phyloP scores from a whole-genome alignment of 2,329 filamentous ascomycete genomes.

The Fusarium tjaetaba region DNA sequence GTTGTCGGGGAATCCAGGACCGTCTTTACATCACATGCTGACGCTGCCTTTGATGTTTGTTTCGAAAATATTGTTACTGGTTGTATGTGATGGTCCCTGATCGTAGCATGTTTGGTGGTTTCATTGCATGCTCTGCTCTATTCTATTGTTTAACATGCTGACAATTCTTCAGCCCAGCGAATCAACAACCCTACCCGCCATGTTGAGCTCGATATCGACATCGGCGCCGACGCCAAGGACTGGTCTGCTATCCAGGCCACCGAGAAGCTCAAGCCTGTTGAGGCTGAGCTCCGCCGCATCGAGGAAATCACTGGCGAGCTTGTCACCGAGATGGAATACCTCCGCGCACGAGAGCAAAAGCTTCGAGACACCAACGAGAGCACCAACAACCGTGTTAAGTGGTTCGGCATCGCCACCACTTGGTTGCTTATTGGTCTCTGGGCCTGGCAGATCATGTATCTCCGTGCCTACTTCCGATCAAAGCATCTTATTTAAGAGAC shows the following conservation, averaged over 20 bases:
- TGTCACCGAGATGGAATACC: conserved; percentile 95
- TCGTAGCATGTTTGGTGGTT: background rate
- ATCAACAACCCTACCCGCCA: conserved; percentile 66
- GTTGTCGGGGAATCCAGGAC: conserved; percentile 91
- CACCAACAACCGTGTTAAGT: conserved; percentile 98
- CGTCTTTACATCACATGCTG: conserved; percentile 91
- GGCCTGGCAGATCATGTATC: conserved; percentile 97
- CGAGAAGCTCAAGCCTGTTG: conserved; percentile 97
- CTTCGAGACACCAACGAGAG: conserved; percentile 99
- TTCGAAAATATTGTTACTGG: conserved; percentile 85
- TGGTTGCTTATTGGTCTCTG: conserved; percentile 89
- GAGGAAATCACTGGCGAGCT: conserved; percentile 92
- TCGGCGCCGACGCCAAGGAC: conserved; percentile 96
- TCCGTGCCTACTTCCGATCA: conserved; percentile 92
- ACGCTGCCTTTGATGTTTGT: conserved; percentile 95
- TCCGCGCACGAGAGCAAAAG: conserved; percentile 89
- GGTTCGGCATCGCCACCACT: conserved; percentile 96
- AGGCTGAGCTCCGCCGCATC: conserved; percentile 91
- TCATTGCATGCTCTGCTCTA: conserved; percentile 14
- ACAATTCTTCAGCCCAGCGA: conserved; percentile 36
- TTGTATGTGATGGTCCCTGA: conserved; percentile 62
- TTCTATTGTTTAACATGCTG: conserved; percentile 3
- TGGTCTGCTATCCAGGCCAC: conserved; percentile 96
- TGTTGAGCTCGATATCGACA: conserved; percentile 93
- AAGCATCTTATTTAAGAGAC: conserved; percentile 53